A percentile compares a stretch with the other conserved stretches of the same genome.
These are phyloP conservation scores for Clathrus columnatus DNA, from an alignment of 768 basidiomycete genomes.

Conservation along the genomic window DNA sequence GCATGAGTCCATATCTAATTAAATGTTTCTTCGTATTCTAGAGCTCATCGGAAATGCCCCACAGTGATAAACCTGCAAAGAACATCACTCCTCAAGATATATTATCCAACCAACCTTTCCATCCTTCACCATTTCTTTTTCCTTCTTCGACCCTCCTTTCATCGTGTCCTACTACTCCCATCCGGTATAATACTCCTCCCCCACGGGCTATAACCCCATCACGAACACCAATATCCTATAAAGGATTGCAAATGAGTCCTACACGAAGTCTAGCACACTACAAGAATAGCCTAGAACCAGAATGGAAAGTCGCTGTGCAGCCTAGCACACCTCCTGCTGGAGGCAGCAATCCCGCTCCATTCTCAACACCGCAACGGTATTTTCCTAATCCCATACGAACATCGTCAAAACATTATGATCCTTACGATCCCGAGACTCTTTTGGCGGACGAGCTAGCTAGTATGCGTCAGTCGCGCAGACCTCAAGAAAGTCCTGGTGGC, in stretches of 20 bases:
- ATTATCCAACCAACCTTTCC: neutral
- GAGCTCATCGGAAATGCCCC: neutral
- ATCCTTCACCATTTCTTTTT: conserved; percentile 1
- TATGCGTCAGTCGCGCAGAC: conserved; percentile 24
- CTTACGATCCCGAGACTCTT: conserved; percentile 58
- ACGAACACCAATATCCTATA: conserved; percentile 61
- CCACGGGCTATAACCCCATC: conserved; percentile 40
- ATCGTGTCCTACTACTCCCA: conserved; percentile 31
- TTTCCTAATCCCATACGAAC: conserved; percentile 20
- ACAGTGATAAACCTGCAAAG: neutral
- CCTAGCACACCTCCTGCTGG: conserved; percentile 9
- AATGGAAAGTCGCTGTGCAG: conserved; percentile 21
- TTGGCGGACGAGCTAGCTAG: conserved; percentile 67
- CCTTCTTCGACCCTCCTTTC: conserved; percentile 23
- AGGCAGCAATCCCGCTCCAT: conserved; percentile 29
- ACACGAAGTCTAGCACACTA: conserved; percentile 57
- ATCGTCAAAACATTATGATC: conserved; percentile 37
- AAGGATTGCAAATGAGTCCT: conserved; percentile 63
- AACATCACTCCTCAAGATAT: neutral
- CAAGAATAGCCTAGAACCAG: conserved; percentile 57
- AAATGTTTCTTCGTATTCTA: neutral
- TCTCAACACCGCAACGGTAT: conserved; percentile 28
- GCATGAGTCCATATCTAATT: neutral
- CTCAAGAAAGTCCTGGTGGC: conserved; percentile 56
- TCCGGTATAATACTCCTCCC: conserved; percentile 18